Base-by-base conservation (phyloP, 2,329 filamentous ascomycete genomes). In the Clonostachys byssicola region DNA sequence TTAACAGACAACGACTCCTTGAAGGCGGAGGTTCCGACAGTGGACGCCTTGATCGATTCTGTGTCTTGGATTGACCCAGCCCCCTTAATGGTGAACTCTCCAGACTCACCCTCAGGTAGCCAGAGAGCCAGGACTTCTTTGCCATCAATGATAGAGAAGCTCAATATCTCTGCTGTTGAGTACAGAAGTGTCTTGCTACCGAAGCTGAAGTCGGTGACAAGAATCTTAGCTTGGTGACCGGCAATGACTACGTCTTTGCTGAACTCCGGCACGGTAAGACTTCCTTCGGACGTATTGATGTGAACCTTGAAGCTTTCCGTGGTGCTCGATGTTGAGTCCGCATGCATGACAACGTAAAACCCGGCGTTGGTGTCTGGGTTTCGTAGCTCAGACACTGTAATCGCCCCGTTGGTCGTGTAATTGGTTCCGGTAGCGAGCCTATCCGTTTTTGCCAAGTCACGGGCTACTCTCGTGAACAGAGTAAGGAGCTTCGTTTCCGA, bases 401-500 rank as follows among this genome's bases (percentile, higher is more conserved):
- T 72, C 1, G 68, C 71, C 0, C 68, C 45, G 51, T 81, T 83
- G 9, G 69, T 74, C 0, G 77, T 68, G 49, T 78, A 78, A 10
- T 58, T 61, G 3, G 72, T 80, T 33, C 69, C 61, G 47, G 64
- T 69, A 30, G 62, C 65, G 2, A 73, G 52, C 6, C 75, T 64
- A 45, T 83, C 73, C 0, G 78, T 81, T 52, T 75, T 71, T 1
- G 78, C 74, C 40, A 85, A 61, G 46, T 81, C 80, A 18, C 71
- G 68, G 3, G 81, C 80, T 39, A 75, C 71, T 33, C 79, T 72
- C 0, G 79, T 81, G 56, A 85, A 85, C 49, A 83, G 58, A 2
- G 76, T 77, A 30, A 84, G 61, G 18, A 83, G 69, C 59, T 85
- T 85, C 0, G 79, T 83, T 60, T 85, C 81, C 48, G 78, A 78